Evolutionary conservation across 768 basidiomycete genomes (phyloP).

Genomic region (Imleria badia): DNA sequence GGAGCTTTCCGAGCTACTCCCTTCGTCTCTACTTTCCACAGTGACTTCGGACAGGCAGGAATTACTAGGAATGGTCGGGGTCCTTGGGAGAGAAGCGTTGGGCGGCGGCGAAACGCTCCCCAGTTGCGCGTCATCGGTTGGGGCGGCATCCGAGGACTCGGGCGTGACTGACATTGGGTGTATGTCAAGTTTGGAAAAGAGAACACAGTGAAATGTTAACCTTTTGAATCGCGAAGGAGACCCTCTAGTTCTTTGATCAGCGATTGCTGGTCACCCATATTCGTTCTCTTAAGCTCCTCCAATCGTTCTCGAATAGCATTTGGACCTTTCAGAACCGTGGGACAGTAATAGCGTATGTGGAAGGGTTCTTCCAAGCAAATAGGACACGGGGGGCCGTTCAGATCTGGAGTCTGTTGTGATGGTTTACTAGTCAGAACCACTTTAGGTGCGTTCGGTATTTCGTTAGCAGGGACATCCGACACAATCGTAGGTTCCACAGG

Average conservation of each 20-base stretch:
- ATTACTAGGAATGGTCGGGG: conserved; percentile 29
- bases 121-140: conserved; percentile 1
- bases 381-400: conserved; percentile 35
- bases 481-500: neutral
- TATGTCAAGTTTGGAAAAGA: conserved; percentile 8
- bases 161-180: conserved; percentile 4
- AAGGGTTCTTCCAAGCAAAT: conserved; percentile 45
- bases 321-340: conserved; percentile 44
- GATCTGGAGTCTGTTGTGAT: neutral
- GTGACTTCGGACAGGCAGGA: conserved; percentile 37
- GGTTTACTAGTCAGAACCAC: neutral
- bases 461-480: neutral
- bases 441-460: neutral
- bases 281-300: conserved; percentile 37
- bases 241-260: conserved; percentile 44
- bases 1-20: conserved; percentile 40
- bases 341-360: conserved; percentile 52
- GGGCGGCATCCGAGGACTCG: neutral
- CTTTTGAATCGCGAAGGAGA: conserved; percentile 31
- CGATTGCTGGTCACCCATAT: conserved; percentile 17
- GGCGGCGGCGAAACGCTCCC: neutral
- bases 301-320: conserved; percentile 46
- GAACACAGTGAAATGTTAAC: conserved; percentile 11
- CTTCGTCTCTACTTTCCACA: conserved; percentile 38
- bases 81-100: conserved; percentile 3